phyloP scores from a whole-genome alignment of 2,329 filamentous ascomycete species.

The Bipolaris bicolor region DNA sequence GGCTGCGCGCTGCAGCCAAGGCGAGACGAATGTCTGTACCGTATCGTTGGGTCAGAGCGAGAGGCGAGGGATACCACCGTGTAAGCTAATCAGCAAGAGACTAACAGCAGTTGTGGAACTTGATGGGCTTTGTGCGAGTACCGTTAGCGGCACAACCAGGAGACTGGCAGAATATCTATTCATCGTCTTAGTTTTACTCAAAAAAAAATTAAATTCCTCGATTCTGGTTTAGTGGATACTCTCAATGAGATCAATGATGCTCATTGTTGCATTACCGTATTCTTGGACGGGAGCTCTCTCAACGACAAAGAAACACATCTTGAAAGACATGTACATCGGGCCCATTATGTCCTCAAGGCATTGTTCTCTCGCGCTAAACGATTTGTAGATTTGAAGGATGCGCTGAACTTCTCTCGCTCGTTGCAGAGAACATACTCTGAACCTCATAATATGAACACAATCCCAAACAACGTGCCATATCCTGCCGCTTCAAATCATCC shows the following conservation, averaged over 20 bases:
- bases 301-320: neutral
- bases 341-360: too few species aligned
- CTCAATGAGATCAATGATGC: neutral
- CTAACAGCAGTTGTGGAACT: neutral
- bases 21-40: conserved; percentile 36
- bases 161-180: neutral
- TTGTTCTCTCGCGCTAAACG: neutral
- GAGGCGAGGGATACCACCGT: conserved; percentile 6
- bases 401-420: too few species aligned
- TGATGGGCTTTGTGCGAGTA: too few species aligned
- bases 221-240: neutral
- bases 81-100: neutral
- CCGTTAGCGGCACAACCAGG: neutral
- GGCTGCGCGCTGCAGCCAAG: conserved; percentile 27
- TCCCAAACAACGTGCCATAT: neutral
- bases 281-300: neutral
- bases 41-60: conserved; percentile 19
- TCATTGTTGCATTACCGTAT: neutral
- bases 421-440: neutral
- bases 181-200: neutral
- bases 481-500: neutral
- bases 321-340: neutral
- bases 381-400: too few species aligned
- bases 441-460: neutral
- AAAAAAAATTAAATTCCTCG: neutral